Percentiles rank a stretch among this genome's conserved stretches.
These are phyloP conservation scores for Mycena filopes DNA, from an alignment of 768 basidiomycete species.

Conservation along the genomic window DNA sequence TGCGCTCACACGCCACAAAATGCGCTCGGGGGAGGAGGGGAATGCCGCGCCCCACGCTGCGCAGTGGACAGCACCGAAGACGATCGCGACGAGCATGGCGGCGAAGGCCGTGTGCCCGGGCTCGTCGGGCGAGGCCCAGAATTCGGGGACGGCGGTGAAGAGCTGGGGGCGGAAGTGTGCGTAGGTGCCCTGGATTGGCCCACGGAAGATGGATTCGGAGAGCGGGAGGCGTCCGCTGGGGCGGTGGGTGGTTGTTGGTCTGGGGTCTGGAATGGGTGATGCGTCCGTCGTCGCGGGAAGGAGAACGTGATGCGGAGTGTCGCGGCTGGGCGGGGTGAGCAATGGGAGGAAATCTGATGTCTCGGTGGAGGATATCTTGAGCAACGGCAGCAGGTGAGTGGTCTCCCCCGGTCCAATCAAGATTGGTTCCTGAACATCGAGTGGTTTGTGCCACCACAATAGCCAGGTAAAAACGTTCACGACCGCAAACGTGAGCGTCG, in stretches of 20 bases:
- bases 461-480: neutral
- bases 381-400: too few relatives aligned
- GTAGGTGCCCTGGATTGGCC: neutral
- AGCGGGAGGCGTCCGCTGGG: neutral
- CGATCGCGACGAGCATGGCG: neutral
- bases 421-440: slow-evolving; percentile 1
- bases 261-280: neutral
- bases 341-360: neutral
- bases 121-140: neutral
- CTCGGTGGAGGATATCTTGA: too few relatives aligned
- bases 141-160: neutral
- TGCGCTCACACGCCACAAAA: neutral
- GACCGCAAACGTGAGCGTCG: neutral
- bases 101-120: neutral
- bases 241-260: neutral
- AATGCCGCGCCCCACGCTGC: neutral
- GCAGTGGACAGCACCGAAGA: neutral
- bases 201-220: neutral
- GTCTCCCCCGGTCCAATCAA: neutral
- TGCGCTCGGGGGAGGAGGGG: neutral
- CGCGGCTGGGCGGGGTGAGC: neutral
- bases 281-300: too few relatives aligned
- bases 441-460: slow-evolving; percentile 1
- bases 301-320: too few relatives aligned
- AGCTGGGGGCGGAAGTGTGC: neutral